A percentile compares a stretch with the other conserved stretches of the same genome.
Evolutionary conservation across 1,284 basidiomycete species (phyloP).

Genomic region (Tilletiopsis washingtonensis): DNA sequence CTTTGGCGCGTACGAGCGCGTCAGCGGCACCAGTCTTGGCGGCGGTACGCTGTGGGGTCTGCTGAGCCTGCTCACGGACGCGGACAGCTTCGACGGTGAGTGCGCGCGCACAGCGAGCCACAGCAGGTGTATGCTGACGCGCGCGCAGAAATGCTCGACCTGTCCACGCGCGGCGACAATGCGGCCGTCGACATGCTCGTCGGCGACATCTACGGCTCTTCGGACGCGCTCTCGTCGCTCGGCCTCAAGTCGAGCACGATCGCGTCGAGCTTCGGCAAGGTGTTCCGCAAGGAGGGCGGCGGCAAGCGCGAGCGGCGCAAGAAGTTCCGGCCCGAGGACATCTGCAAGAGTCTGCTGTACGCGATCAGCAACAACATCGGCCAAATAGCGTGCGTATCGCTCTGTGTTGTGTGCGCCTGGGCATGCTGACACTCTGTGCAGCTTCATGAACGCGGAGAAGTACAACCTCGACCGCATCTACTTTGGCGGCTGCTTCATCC

Average conservation of each 20-base stretch:
- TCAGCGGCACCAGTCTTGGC: slow-evolving; percentile 91
- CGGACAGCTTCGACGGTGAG: slow-evolving; percentile 90
- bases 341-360: slow-evolving; percentile 78
- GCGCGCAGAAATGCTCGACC: slow-evolving; percentile 76
- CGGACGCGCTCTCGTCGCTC: slow-evolving; percentile 53
- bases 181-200: slow-evolving; percentile 95
- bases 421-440: too few species aligned
- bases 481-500: slow-evolving; percentile 98
- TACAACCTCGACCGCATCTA: slow-evolving; percentile 94
- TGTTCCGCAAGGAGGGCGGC: slow-evolving; percentile 67
- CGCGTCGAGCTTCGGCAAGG: slow-evolving; percentile 95
- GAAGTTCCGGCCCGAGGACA: slow-evolving; percentile 82
- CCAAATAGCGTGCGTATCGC: slow-evolving; percentile 70
- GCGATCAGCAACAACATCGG: slow-evolving; percentile 99
- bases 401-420: too few species aligned
- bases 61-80: slow-evolving; percentile 84
- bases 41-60: slow-evolving; percentile 99
- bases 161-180: slow-evolving; percentile 91
- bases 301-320: slow-evolving; percentile 31
- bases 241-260: slow-evolving; percentile 97
- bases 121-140: neutral
- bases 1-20: slow-evolving; percentile 88
- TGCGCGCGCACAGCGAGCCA: neutral
- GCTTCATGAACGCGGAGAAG: slow-evolving; percentile 99
- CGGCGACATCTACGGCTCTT: slow-evolving; percentile 96